Evolutionary conservation across 805 yeast genomes (phyloP).

Genomic region (Kluyveromyces aestuarii): DNA sequence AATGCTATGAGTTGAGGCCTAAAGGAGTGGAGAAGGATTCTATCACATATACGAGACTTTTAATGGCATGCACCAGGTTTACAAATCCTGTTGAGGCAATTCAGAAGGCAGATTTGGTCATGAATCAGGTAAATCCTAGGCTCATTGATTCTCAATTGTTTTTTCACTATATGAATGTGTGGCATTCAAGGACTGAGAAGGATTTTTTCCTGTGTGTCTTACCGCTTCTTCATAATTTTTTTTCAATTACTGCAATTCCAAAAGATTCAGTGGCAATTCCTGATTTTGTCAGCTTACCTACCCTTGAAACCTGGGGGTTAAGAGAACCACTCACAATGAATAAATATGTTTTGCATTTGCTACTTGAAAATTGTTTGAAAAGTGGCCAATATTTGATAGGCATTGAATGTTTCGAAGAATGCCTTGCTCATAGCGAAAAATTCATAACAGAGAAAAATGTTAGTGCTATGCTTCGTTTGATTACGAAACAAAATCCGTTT

Average conservation of each 20-base stretch:
- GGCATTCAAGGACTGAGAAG: conserved; percentile 9
- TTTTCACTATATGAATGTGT: conserved; percentile 16
- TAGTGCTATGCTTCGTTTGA: conserved; percentile 4
- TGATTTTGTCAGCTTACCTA: conserved; percentile 7
- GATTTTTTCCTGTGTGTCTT: conserved; percentile 3
- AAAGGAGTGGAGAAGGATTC: conserved; percentile 13
- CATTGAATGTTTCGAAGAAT: conserved; percentile 8
- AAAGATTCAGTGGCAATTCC: conserved; percentile 1
- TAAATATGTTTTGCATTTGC: conserved; percentile 14
- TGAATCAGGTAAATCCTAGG: conserved; percentile 12
- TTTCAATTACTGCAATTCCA: conserved; percentile 4
- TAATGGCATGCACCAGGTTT: conserved; percentile 15
- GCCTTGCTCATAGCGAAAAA: conserved; percentile 1
- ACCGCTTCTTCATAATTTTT: conserved; percentile 12
- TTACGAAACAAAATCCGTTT: conserved; percentile 9
- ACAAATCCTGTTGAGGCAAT: conserved; percentile 12
- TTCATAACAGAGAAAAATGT: conserved; percentile 5
- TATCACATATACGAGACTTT: conserved; percentile 18
- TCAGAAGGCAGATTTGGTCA: conserved; percentile 11
- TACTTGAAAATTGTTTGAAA: conserved; percentile 12
- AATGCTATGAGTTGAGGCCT: conserved; percentile 28
- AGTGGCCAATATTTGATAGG: conserved; percentile 13
- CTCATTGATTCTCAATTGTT: conserved; percentile 17
- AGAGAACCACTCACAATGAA: conserved; percentile 8
- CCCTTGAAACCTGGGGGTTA: conserved; percentile 12